Evolutionary conservation across 1,139 yeast species (phyloP).

Genomic region (Saccharomyces hybrid): DNA sequence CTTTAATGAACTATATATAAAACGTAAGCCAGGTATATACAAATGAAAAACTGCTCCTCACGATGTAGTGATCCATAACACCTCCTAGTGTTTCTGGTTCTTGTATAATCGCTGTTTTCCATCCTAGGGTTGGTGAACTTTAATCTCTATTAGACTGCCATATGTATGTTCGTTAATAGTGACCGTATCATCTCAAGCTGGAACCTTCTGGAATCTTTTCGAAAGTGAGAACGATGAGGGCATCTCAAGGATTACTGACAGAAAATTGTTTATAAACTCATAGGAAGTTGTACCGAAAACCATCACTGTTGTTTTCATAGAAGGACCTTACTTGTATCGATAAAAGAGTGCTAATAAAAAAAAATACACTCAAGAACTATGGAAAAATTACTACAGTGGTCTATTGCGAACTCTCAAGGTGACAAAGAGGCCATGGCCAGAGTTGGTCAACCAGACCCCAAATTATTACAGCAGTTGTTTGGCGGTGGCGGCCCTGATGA

Average conservation of each 20-base stretch:
- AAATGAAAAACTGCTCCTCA: background rate
- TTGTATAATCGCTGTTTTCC: background rate
- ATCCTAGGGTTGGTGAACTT: background rate
- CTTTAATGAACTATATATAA: background rate
- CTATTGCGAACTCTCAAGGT: constrained; percentile 67
- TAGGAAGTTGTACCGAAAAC: background rate
- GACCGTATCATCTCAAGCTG: background rate
- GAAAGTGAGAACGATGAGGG: background rate
- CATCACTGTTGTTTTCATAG: background rate
- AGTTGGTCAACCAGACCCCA: constrained; percentile 69
- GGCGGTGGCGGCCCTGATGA: constrained; percentile 74
- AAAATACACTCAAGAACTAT: constrained; percentile 33
- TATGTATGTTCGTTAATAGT: background rate
- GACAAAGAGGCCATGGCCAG: constrained; percentile 56
- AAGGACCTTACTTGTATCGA: no score
- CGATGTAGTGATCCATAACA: no score
- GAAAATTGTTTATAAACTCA: background rate
- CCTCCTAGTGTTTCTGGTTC: no score
- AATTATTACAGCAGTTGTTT: constrained; percentile 65
- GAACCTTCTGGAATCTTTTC: background rate
- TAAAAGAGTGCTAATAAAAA: background rate
- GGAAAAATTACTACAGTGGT: constrained; percentile 92
- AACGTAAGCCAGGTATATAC: background rate
- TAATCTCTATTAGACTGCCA: background rate
- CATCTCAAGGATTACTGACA: background rate